phyloP scores from a whole-genome alignment of 345 rosid genomes.

The Pugionium cornutum region DNA sequence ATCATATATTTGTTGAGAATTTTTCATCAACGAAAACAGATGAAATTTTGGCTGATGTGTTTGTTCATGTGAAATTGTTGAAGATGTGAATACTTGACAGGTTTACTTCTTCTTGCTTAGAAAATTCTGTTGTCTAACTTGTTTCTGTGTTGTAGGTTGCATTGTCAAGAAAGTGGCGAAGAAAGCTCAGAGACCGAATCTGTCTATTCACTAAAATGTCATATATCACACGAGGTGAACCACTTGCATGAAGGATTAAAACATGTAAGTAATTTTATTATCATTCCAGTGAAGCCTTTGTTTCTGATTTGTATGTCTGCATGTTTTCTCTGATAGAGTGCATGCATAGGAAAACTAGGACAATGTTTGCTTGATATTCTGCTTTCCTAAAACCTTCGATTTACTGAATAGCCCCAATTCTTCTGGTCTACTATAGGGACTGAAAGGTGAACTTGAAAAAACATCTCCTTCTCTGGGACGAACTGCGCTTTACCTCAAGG shows the following conservation, averaged over 20 bases:
- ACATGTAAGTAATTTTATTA: constrained; percentile 55
- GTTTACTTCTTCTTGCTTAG: neutral
- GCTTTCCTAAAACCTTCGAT: neutral
- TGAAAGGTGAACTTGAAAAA: constrained; percentile 95
- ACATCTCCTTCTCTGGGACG: constrained; percentile 84
- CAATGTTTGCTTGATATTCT: constrained; percentile 4
- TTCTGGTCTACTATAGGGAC: constrained; percentile 53
- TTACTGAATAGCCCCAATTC: neutral
- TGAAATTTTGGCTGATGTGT: neutral
- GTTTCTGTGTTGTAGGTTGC: constrained; percentile 50
- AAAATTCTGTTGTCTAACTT: constrained; percentile 5
- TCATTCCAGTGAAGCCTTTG: neutral
- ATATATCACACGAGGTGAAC: constrained; percentile 97
- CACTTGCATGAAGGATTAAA: constrained; percentile 97
- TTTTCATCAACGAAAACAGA: neutral
- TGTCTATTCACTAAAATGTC: constrained; percentile 90
- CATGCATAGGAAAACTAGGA: neutral
- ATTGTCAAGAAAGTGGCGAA: constrained; percentile 82
- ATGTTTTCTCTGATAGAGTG: neutral
- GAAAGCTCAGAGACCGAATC: constrained; percentile 66
- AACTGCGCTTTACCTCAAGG: constrained; percentile 81
- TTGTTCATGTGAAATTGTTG: constrained; percentile 10
- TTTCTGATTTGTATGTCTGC: constrained; percentile 16
- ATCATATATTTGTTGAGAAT: constrained; percentile 4
- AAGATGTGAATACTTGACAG: constrained; percentile 8